phyloP scores from a whole-genome alignment of 345 rosid genomes.

The Populus simonii region DNA sequence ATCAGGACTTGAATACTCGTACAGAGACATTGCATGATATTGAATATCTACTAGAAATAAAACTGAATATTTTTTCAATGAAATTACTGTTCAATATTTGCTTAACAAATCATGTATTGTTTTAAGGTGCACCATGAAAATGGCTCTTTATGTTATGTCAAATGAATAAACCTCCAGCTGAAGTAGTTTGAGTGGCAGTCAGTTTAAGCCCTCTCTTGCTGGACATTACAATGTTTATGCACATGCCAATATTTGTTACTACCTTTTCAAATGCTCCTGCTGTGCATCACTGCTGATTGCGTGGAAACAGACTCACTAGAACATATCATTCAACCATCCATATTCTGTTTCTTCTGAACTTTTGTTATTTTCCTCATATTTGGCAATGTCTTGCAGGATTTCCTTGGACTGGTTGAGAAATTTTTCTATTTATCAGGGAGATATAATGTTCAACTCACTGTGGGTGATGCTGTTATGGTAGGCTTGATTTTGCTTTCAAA shows the following conservation, averaged over 20 bases:
- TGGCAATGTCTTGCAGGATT: conserved; percentile 52
- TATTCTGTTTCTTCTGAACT: neutral
- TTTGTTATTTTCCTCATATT: conserved; percentile 1
- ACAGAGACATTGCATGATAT: neutral
- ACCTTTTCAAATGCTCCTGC: neutral
- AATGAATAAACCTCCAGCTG: neutral
- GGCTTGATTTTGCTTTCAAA: conserved; percentile 16
- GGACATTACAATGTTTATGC: neutral
- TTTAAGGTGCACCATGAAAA: neutral
- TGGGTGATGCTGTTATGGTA: conserved; percentile 96
- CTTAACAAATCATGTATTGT: neutral
- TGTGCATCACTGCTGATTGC: neutral
- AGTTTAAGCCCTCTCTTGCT: neutral
- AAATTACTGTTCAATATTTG: neutral
- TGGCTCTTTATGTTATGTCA: neutral
- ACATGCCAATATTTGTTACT: neutral
- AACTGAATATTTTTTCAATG: neutral
- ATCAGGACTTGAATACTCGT: neutral
- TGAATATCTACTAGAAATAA: neutral
- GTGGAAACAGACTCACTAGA: neutral
- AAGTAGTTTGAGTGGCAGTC: neutral
- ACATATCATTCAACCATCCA: neutral
- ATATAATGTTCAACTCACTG: conserved; percentile 78
- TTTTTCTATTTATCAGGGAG: conserved; percentile 86
- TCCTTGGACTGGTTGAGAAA: conserved; percentile 90